Conservation (phyloP, 352 stramenopile genomes). For the Globisporangium cederbergense region DNA sequence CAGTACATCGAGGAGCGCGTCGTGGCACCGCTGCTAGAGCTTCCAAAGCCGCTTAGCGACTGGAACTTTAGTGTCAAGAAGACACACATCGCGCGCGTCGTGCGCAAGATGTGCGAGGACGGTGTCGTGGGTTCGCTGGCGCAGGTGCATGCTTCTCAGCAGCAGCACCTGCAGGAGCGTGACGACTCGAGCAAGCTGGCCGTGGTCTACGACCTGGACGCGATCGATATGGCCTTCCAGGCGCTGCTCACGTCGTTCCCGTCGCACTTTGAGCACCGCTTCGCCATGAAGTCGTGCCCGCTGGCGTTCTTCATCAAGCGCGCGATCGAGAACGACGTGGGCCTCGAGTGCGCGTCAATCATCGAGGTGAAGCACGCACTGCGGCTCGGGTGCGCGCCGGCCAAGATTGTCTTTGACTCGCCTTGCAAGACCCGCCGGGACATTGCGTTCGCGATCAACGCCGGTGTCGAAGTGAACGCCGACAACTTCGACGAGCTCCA, state of each 20-base stretch:
- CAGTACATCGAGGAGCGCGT: conserved; percentile 59
- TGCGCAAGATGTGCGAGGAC: conserved; percentile 52
- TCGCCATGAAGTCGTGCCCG: conserved; percentile 88
- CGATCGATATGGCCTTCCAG: conserved; percentile 84
- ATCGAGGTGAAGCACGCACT: conserved; percentile 81
- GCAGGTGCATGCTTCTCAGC: conserved; percentile 6
- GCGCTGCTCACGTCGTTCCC: conserved; percentile 77
- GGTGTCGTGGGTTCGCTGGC: conserved; percentile 28
- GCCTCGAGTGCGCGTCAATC: conserved; percentile 81
- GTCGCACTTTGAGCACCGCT: conserved; percentile 84
- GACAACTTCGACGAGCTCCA: conserved; percentile 90
- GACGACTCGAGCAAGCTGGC: conserved; percentile 54
- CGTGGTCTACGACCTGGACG: conserved; percentile 82
- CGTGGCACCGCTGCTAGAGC: conserved; percentile 29
- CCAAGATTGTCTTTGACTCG: conserved; percentile 90
- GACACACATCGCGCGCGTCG: conserved; percentile 49
- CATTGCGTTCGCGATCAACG: conserved; percentile 78
- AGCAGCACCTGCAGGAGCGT: conserved; percentile 12
- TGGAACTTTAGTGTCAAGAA: conserved; percentile 80
- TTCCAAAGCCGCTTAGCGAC: conserved; percentile 55
- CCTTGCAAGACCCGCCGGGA: conserved; percentile 91
- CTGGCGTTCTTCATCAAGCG: conserved; percentile 83
- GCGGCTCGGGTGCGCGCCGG: conserved; percentile 57
- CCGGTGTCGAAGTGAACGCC: conserved; percentile 87
- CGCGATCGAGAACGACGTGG: conserved; percentile 74